phyloP scores from a whole-genome alignment of 2,329 filamentous ascomycete species.

The Beauveria australis region DNA sequence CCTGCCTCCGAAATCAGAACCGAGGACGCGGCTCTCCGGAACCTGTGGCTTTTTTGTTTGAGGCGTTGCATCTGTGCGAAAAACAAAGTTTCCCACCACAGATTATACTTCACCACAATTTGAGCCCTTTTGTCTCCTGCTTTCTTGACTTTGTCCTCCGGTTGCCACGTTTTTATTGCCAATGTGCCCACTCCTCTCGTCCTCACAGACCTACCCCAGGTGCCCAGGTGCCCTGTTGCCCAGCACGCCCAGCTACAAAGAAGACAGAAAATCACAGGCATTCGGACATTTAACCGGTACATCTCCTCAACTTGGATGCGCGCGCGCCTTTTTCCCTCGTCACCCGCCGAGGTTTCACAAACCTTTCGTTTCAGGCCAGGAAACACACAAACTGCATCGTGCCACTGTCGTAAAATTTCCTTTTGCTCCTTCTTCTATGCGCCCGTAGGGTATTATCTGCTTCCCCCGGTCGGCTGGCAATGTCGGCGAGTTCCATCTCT shows the following conservation, averaged over 20 bases:
- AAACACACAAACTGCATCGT: not conserved
- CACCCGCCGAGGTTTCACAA: not conserved
- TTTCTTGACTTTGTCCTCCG: not conserved
- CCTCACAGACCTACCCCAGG: too few species aligned
- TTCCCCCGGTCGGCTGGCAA: not conserved
- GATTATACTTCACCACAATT: not conserved
- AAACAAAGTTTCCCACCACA: not conserved
- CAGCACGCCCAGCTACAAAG: too few species aligned
- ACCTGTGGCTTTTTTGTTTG: not conserved
- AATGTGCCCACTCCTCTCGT: too few species aligned
- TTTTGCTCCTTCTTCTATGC: not conserved
- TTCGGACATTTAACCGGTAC: not conserved
- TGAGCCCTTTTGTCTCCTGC: too few species aligned
- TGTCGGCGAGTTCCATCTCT: not conserved
- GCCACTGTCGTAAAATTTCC: not conserved
- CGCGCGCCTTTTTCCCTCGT: not conserved
- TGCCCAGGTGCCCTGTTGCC: too few species aligned
- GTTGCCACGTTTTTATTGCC: too few species aligned
- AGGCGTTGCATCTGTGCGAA: conserved; percentile 1
- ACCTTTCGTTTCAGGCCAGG: conserved; percentile 4
- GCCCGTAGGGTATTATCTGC: not conserved
- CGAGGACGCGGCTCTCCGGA: not conserved
- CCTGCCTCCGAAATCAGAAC: not conserved
- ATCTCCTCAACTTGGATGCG: not conserved
- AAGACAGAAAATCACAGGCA: not conserved